A percentile compares a stretch with the other conserved stretches of the same genome.
phyloP scores from a whole-genome alignment of 805 yeast species.

The Hanseniaspora taiwanica region DNA sequence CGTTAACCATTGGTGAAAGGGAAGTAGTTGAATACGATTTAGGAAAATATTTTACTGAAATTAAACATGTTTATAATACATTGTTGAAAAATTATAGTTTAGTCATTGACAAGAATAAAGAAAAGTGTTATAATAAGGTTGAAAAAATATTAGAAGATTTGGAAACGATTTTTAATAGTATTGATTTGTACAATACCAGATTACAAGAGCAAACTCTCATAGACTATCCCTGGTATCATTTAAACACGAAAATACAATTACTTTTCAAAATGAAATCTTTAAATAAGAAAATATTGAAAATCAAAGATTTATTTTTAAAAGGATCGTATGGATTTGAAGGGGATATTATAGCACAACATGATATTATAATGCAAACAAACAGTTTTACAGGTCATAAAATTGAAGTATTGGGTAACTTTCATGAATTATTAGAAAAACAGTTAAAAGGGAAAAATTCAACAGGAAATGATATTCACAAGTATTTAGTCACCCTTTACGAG shows the following conservation, averaged over 20 bases:
- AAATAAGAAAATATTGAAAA: constrained; percentile 38
- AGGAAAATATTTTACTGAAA: neutral
- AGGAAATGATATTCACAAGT: neutral
- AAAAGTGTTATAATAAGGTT: neutral
- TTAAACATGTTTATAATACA: neutral
- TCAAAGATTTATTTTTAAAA: constrained; percentile 37
- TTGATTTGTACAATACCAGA: constrained; percentile 34
- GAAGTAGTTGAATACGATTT: constrained; percentile 34
- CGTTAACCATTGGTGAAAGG: constrained; percentile 40
- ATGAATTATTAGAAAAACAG: neutral
- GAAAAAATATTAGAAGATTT: neutral
- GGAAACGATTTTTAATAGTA: constrained; percentile 2
- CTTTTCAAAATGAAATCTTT: constrained; percentile 43
- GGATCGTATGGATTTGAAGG: neutral
- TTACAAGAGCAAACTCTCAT: constrained; percentile 38
- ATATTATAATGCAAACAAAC: constrained; percentile 4
- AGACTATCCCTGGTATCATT: constrained; percentile 73
- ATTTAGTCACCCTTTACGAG: constrained; percentile 2
- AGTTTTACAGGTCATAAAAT: constrained; percentile 2
- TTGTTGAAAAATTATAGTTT: neutral
- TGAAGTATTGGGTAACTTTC: constrained; percentile 3
- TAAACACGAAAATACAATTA: constrained; percentile 42
- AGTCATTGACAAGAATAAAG: neutral
- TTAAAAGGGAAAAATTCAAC: neutral
- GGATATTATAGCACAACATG: neutral